Evolutionary conservation across 495 filamentous ascomycete genomes (phyloP).

Genomic region (Lasiosphaeria ovina): DNA sequence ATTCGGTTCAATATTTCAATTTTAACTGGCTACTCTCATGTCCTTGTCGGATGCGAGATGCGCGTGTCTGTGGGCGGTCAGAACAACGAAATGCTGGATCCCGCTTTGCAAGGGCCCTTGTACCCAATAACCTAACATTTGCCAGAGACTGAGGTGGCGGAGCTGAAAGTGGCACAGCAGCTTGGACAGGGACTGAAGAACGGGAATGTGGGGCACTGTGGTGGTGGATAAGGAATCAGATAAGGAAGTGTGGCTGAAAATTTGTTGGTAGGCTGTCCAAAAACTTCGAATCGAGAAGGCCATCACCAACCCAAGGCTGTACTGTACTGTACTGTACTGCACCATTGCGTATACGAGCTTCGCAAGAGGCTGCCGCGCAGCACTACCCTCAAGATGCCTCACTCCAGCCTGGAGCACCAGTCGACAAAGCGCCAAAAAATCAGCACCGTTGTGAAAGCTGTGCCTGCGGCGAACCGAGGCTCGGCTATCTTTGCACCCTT

Average conservation of each 20-base stretch:
- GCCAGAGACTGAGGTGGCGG: too few relatives aligned
- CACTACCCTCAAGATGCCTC: slow-evolving; percentile 39
- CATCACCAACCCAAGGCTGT: slow-evolving; percentile 2
- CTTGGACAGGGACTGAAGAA: too few relatives aligned
- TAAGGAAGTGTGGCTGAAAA: slow-evolving; percentile 25
- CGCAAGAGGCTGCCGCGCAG: slow-evolving; percentile 11
- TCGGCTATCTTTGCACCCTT: slow-evolving; percentile 90
- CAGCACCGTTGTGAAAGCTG: slow-evolving; percentile 33
- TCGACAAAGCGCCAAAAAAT: slow-evolving; percentile 68
- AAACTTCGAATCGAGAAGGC: slow-evolving; percentile 16
- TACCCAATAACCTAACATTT: too few relatives aligned
- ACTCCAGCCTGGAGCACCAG: slow-evolving; percentile 50
- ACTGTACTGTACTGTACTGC: too few relatives aligned
- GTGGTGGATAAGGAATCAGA: too few relatives aligned
- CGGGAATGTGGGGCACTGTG: too few relatives aligned
- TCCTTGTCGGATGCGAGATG: background rate
- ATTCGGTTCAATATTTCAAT: background rate
- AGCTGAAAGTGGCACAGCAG: too few relatives aligned
- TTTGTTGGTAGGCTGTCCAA: slow-evolving; percentile 26
- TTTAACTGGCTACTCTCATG: background rate
- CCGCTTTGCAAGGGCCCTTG: too few relatives aligned
- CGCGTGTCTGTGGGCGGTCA: background rate
- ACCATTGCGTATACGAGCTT: slow-evolving; percentile 2
- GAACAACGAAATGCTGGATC: background rate
- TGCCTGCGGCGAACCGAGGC: slow-evolving; percentile 36